Base-by-base conservation (phyloP, 108 stramenopile species). In the Cyclotella atomus region DNA sequence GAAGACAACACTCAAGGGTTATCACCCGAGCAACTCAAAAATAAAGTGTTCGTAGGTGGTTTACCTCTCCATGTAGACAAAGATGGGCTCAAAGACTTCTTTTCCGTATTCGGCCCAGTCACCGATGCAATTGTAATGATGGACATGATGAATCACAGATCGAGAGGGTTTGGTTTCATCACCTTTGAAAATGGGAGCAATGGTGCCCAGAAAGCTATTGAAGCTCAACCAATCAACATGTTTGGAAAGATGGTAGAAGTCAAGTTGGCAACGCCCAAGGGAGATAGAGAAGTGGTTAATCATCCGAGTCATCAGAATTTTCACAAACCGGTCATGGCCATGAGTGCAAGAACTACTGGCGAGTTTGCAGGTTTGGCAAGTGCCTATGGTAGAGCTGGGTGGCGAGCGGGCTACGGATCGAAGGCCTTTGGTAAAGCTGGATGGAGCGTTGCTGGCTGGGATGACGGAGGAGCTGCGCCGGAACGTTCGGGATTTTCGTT, bases 131-230 rank as follows among this genome's bases (percentile, higher is more conserved):
- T 94, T 46, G 89, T 94, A 17, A 94, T 94, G 93, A 80, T 94
- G 62, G 93, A 94, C 61, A 89, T 87, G 68, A 81, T 76, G 21
- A 77, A 82, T 2, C 88, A 87, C 41, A 86, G 92, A 16, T 88
- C 89, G 15, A 75, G 93, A 57, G 93, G 95, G 33, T 96, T 96
- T 76, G 97, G 92, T 16, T 97, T 97, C 83, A 91, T 97, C 15
- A 95, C 92, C 10, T 93, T 92, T 75, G 89, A 90, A 73, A 82
- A 89, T 71, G 93, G 89, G 33, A 84, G 84, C 24, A 79, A 86
- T 68, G 90, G 91, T 21, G 92, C 92, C 9, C 89, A 93, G 35
- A 80, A 82, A 64, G 89, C 90, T 15, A 71, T 91, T 32, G 96
- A 84, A 43, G 75, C 79, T 14, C 93, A 95, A 63, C 93, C 94